Evolutionary conservation across 2,329 filamentous ascomycete species (phyloP), one percentile per base, ranked within the genome.

Genomic region (Colletotrichum chlorophyti): DNA sequence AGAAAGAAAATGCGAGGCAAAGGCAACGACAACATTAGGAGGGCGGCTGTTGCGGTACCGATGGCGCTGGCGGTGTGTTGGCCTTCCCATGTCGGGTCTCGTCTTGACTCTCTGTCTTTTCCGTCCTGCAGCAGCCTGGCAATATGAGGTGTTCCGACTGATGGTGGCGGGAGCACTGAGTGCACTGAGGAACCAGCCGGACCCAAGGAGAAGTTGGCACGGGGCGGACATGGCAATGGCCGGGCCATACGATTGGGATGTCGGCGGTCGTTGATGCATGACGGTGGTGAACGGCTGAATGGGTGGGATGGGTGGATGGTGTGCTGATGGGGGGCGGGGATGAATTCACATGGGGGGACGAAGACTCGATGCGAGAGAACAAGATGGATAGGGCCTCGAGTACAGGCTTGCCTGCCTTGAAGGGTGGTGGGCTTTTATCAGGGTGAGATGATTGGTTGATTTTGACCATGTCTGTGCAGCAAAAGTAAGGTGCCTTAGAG

Each of bases 191-290:
- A 29, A 12, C 41, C 41, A 26, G 34, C 49, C 40, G 19, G 40
- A 12, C 26, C 49, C 54, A 38, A 34, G 40, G 49, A 58, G 50
- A 40, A 47, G 32, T 32, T 46, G 54, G 24, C 24, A 58, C 49
- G 23, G 38, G 24, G 31, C 31, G 15, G 45, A 12, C 19, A 46
- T 34, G 27, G 21, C 21, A 24, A 40, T 24, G 29, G 21, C 40
- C 11, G n/a, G 6, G 29, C 45, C 29, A 23, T 37, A 37, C 15
- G 21, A n/a, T n/a, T n/a, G n/a, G n/a, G n/a, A n/a, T n/a, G n/a
- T n/a, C n/a, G n/a, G n/a, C n/a, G n/a, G n/a, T n/a, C n/a, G n/a
- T n/a, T n/a, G 14, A 38, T 38, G 35, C 19, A 38, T 38, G n/a
- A n/a, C n/a, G n/a, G n/a, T n/a, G n/a, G 38, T 42, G 38, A 6